Evolutionary conservation across 495 filamentous ascomycete species (phyloP), one percentile per base, ranked within the genome.

Genomic region (Choiromyces venosus): DNA sequence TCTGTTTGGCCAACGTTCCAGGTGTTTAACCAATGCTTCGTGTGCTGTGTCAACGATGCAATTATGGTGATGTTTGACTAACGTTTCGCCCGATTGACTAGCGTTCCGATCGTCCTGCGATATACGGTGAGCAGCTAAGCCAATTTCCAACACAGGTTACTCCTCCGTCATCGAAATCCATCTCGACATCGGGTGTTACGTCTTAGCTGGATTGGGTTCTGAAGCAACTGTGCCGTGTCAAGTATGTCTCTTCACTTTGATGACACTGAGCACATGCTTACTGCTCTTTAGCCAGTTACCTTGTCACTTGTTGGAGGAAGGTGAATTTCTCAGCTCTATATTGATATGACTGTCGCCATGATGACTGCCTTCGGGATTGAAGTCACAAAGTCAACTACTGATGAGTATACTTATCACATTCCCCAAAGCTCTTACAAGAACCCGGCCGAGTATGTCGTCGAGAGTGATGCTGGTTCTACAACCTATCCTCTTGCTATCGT

Each of bases 281-380:
- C 91, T 71, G 96, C 95, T 61, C 85, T 99, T 71, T 87, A 94
- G 77, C 92, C 95, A 2, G 93, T 98, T 37, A 97, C 93, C 9
- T 84, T 99, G 74, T 90, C 89, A 12, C 85, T 99, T 65, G 91
- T 97, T 56, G 94, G 94, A 56, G 95, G 93, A 70, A 97, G 95
- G 84, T 93, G 94, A 4, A 97, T 98, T 74, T 97, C 94, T 1
- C 93, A 97, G 82, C 90, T 90, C 21, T 99, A 99, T 80, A 98
- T 98, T 80, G 93, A 98, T 78, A 97, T 99, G 94, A 99, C 95
- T 21, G 94, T 92, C 19, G 88, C 93, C 29, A 98, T 99, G 94
- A 99, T 99, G 95, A 87, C 89, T 40, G 87, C 89, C 7, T 99
- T 99, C 80, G 95, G 95, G 52, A 89, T 98, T 68, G 82, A 90